Base-by-base conservation (phyloP, 257 asterid species). In the Solanum clarkiae region DNA sequence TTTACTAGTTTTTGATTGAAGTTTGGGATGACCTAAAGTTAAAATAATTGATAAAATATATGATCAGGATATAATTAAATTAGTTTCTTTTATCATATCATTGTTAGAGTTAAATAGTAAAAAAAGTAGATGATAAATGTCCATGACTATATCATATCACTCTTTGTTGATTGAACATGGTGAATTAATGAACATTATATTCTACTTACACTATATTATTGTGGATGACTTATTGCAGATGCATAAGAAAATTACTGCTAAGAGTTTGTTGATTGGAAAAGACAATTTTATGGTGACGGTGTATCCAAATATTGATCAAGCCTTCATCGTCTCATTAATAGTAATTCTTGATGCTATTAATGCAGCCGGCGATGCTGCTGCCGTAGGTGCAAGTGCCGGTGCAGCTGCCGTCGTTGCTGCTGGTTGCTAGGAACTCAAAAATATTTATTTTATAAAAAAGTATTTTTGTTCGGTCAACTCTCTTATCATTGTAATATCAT, bases 251-350 rank as follows among this genome's bases (percentile, higher is more conserved):
- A 13, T 56, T 29, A 54, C 68, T 49, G 22, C 7, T 53, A 1
- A 49, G 18, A 66, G 74, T 16, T 66, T 66, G 29, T 32, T 66
- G 45, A 66, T 66, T 32, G 74, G 74, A 26, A 59, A 57, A 24
- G 74, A 57, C 11, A 32, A 81, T 59, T 81, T 59, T 11, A 60
- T 54, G 60, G 85, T 90, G 65, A 88, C 89, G 1, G 53, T 90
- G 42, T 69, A 80, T 80, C 90, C 92, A 1, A 84, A 90, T 55
- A 42, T 90, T 26, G 92, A 90, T 36, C 85, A 88, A 26, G 92
- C 90, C 56, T 90, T 90, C 26, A 79, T 90, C 7, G 84, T 81
- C 49, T 86, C 89, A 17, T 84, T 89, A 13, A 45, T 87, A 6
- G 83, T 88, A 8, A 84, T 89, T 12, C 88, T 87, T 11, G 85